Evolutionary conservation across 73 alveolate genomes (phyloP), one percentile per base, ranked within the genome.

Genomic region (Paramecium sexaurelia): DNA sequence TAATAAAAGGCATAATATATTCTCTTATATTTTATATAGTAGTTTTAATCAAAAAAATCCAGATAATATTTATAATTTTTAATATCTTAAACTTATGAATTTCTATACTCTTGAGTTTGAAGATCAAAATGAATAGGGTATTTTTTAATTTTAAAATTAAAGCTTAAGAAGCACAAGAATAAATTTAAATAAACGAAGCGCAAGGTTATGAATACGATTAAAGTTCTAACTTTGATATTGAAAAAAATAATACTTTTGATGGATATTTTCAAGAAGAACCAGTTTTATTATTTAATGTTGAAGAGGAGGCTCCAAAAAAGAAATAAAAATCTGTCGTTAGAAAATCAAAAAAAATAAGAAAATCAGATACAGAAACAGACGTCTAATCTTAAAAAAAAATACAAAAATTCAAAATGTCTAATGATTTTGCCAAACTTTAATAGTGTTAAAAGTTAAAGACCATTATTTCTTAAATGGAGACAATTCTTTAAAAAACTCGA

Each of bases 251-350:
- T 9, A 78, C 90, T 7, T 78, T 78, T 78, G 90, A 78, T 41
- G 90, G 90, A 1, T 78, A 78, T 24, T 26, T 78, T 10, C 71
- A 78, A 41, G 90, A 78, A 43, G 90, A 78, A 43, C 90, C 90
- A 24, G 73, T 78, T 26, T 24, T 78, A 1, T 43, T 29, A 7
- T 78, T 78, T 39, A 78, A 78, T 39, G 15, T 17, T 24, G 69
- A 19, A 9, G 90, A 78, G 19, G 90, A 78, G 24, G 29, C 90
- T 19, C 90, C 90, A 17, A 78, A 78, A 40, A 78, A 78, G 47
- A 78, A 78, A 78, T 41, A 24, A 17, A 78, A 45, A 33, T 61
- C 90, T 0, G 20, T 41, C 8, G 45, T 45, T 41, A 78, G 27
- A 43, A 78, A 78, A 78, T 39, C 73, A 3, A 78, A 78, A 45